phyloP scores from a whole-genome alignment of 192 early-diverging fungal genomes.

The Cladochytrium replicatum region DNA sequence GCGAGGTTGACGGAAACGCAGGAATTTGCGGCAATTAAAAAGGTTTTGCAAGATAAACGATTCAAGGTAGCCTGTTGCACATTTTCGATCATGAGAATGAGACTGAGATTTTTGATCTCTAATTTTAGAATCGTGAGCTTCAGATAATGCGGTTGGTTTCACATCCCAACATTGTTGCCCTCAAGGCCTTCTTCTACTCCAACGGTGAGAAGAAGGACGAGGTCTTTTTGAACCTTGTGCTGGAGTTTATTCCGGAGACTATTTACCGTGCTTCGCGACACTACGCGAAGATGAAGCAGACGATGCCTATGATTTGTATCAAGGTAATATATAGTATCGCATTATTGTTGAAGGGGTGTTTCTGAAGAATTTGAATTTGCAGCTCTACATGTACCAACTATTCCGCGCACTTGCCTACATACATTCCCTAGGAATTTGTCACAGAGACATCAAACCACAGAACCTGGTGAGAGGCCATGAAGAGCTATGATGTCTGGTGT shows the following conservation, averaged over 20 bases:
- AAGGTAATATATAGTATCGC: too few species aligned
- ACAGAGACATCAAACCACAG: slow-evolving; percentile 99
- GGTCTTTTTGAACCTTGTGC: slow-evolving; percentile 87
- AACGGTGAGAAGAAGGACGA: slow-evolving; percentile 93
- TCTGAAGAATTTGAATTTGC: background rate
- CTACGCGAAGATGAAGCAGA: slow-evolving; percentile 82
- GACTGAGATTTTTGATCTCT: slow-evolving; percentile 1
- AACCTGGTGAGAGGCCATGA: too few species aligned
- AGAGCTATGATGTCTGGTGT: too few species aligned
- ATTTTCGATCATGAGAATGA: background rate
- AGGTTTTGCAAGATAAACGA: slow-evolving; percentile 95
- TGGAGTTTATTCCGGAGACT: slow-evolving; percentile 95
- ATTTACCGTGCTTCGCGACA: slow-evolving; percentile 88
- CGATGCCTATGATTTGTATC: slow-evolving; percentile 90
- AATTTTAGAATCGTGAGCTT: slow-evolving; percentile 85
- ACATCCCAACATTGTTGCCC: slow-evolving; percentile 86
- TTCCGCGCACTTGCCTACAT: slow-evolving; percentile 95
- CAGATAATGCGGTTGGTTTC: slow-evolving; percentile 87
- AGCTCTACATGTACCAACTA: slow-evolving; percentile 97
- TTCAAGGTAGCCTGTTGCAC: slow-evolving; percentile 64
- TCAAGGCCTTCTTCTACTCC: slow-evolving; percentile 91
- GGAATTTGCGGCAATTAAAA: slow-evolving; percentile 93
- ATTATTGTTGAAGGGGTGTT: too few species aligned
- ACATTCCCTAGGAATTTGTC: slow-evolving; percentile 94
- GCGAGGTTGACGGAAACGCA: slow-evolving; percentile 70